A percentile compares a stretch with the other conserved stretches of the same genome.
Evolutionary conservation across 495 filamentous ascomycete species (phyloP).

Genomic region (Halenospora varia): DNA sequence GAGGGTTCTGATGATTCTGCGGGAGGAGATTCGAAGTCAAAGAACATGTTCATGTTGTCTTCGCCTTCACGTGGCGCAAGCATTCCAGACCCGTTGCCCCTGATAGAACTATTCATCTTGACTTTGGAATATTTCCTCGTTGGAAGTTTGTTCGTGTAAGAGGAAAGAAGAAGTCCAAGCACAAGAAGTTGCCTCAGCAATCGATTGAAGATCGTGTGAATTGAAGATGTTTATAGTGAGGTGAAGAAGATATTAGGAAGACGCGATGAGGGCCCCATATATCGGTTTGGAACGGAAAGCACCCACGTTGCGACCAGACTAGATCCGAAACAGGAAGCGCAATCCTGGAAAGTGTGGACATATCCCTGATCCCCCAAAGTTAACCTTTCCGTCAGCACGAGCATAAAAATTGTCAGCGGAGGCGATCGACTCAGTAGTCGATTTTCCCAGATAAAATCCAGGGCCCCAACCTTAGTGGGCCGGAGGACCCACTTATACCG

Average conservation of each 20-base stretch:
- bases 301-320: not conserved
- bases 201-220: not conserved
- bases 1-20: not conserved
- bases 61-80: not conserved
- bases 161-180: too few relatives aligned
- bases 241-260: not conserved
- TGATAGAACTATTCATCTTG: not conserved
- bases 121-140: not conserved
- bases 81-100: not conserved
- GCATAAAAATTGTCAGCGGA: not conserved
- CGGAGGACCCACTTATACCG: not conserved
- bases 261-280: not conserved
- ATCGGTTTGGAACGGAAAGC: not conserved
- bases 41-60: slow-evolving; percentile 1
- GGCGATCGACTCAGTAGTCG: not conserved
- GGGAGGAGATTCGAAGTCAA: slow-evolving; percentile 2
- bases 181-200: too few relatives aligned
- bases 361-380: not conserved
- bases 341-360: not conserved
- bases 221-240: not conserved
- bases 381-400: not conserved
- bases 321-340: not conserved
- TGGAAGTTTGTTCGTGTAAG: not conserved
- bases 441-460: not conserved
- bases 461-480: not conserved